Percentiles rank a stretch among this genome's conserved stretches.
Evolutionary conservation across 306 rosid species (phyloP).

Genomic region (Cucurbita argyrosperma): DNA sequence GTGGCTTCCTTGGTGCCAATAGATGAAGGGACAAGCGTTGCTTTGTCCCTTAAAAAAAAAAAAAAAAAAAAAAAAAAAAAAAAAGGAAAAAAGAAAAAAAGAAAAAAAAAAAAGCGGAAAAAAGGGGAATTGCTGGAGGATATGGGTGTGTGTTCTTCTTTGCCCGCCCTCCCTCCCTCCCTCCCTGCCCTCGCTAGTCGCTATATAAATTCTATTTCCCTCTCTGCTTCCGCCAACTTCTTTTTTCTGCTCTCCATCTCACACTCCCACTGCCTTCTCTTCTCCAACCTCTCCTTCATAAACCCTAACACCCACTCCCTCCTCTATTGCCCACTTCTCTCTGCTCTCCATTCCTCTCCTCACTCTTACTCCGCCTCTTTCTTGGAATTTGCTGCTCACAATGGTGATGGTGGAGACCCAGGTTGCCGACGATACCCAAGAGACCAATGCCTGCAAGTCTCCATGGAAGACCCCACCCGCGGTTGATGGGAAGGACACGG

Average conservation of each 20-base stretch:
- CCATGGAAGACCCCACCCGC: constrained; percentile 64
- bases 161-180: not conserved
- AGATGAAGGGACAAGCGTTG: no score
- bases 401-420: constrained; percentile 76
- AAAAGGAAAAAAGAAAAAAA: no score
- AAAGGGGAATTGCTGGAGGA: no score
- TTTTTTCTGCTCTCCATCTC: not conserved
- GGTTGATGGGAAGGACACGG: constrained; percentile 26
- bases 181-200: not conserved
- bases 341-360: no score
- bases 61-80: no score
- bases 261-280: not conserved
- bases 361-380: not conserved
- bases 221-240: constrained; percentile 1
- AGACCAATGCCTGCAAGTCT: constrained; percentile 47
- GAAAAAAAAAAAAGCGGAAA: no score
- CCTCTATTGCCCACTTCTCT: not conserved
- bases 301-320: constrained; percentile 29
- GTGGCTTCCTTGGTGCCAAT: no score
- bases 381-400: not conserved
- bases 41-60: no score
- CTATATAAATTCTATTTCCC: not conserved
- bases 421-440: constrained; percentile 35
- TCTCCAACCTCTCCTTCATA: not conserved
- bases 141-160: no score